Evolutionary conservation across 2,329 filamentous ascomycete genomes (phyloP).

Genomic region (Ophiosphaerella narmari): DNA sequence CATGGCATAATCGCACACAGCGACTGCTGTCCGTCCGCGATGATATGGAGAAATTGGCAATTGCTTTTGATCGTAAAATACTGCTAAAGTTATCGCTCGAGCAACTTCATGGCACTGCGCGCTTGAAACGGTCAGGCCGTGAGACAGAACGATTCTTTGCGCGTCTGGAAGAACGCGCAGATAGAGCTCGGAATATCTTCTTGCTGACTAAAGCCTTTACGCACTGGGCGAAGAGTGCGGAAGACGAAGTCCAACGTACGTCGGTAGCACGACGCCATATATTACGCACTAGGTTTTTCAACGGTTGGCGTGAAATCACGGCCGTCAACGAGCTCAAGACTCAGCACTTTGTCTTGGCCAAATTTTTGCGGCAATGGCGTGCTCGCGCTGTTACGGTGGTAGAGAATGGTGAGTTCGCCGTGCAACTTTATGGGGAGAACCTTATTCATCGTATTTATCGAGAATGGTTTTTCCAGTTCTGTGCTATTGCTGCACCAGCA

Average conservation of each 20-base stretch:
- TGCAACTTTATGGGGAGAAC: slow-evolving; percentile 38
- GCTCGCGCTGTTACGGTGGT: slow-evolving; percentile 46
- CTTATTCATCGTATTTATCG: slow-evolving; percentile 38
- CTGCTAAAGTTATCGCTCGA: slow-evolving; percentile 60
- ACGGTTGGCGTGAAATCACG: slow-evolving; percentile 70
- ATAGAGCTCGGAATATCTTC: slow-evolving; percentile 67
- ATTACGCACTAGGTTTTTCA: slow-evolving; percentile 70
- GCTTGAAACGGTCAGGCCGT: slow-evolving; percentile 45
- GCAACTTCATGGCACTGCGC: slow-evolving; percentile 33
- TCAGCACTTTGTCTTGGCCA: slow-evolving; percentile 57
- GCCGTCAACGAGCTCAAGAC: slow-evolving; percentile 62
- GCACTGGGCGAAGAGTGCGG: slow-evolving; percentile 70
- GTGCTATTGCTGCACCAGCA: slow-evolving; percentile 39
- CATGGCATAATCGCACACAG: slow-evolving; percentile 54
- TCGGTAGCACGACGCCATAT: slow-evolving; percentile 72
- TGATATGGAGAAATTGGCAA: slow-evolving; percentile 41
- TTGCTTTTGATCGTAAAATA: slow-evolving; percentile 55
- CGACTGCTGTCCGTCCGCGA: slow-evolving; percentile 16
- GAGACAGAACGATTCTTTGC: slow-evolving; percentile 60
- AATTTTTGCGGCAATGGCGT: slow-evolving; percentile 61
- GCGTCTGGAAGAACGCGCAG: slow-evolving; percentile 63
- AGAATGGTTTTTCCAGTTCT: slow-evolving; percentile 46
- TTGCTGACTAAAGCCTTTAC: slow-evolving; percentile 67
- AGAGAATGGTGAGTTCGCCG: slow-evolving; percentile 40
- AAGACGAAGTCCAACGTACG: slow-evolving; percentile 68